Evolutionary conservation across 2,329 filamentous ascomycete species (phyloP), one percentile per base, ranked within the genome.

Genomic region (Ascochyta pisi): DNA sequence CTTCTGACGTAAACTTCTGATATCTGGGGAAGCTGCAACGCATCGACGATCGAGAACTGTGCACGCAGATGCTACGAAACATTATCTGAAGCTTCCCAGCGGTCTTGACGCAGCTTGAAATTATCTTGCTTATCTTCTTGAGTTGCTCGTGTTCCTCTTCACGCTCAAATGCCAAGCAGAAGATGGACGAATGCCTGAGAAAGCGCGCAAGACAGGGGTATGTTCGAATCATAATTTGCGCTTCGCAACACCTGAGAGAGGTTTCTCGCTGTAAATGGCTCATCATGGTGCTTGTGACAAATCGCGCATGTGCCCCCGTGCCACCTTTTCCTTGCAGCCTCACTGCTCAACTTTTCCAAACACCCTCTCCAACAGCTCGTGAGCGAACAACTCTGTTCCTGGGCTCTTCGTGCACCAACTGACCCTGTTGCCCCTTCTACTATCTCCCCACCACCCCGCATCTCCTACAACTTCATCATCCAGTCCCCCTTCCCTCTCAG

Each of bases 361-460:
- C 3, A 94, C 70, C 60, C 84, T 82, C 67, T 86, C 78, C 77
- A 94, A 80, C 66, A 92, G 73, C 60, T 87, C 81, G 33, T 81
- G 80, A 33, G 86, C 89, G 78, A 93, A 92, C 37, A 78, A 76
- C 7, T 87, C 82, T 64, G 85, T 82, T 2, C 89, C 91, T 0
- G 91, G 91, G 61, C 89, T 84, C 46, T 70, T 74, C 45, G 91
- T 82, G 74, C 93, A 89, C 71, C 91, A 84, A 75, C 86, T 84
- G 61, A 99, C 83, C 50, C 91, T 84, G 77, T 98, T 99, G 6
- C 93, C 92, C 67, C 85, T 87, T 62, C 79, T 81, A 13, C 78
- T 73, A 73, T 88, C 91, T 69, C 95, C 75, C 95, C 95, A 98
- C 48, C 88, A 80, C 65, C 85, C 76, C 76, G 86, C 81, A 74